phyloP scores from a whole-genome alignment of 495 filamentous ascomycete genomes.

The Pseudomonodictys pantanalensis region DNA sequence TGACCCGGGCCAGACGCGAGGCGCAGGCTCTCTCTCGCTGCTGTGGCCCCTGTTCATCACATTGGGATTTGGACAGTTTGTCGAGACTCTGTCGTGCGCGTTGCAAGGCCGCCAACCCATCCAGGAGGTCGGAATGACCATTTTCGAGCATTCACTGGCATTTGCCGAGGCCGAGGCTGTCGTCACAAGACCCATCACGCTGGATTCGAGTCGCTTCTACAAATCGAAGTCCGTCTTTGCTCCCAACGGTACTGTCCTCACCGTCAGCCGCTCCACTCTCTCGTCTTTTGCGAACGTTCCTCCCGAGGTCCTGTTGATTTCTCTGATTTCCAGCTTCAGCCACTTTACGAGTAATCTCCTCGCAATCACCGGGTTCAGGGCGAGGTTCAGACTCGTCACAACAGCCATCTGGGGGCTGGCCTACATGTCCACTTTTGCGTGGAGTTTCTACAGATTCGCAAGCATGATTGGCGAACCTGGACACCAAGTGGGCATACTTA shows the following conservation, averaged over 20 bases:
- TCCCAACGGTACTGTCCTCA: slow-evolving; percentile 21
- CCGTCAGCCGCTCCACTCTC: slow-evolving; percentile 41
- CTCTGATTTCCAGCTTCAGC: slow-evolving; percentile 81
- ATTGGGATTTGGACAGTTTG: slow-evolving; percentile 79
- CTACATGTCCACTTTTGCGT: slow-evolving; percentile 77
- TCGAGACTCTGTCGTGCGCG: slow-evolving; percentile 82
- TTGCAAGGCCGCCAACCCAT: slow-evolving; percentile 78
- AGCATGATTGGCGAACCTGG: slow-evolving; percentile 21
- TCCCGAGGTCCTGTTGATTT: slow-evolving; percentile 82
- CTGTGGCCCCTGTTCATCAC: slow-evolving; percentile 86
- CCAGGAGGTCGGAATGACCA: slow-evolving; percentile 91
- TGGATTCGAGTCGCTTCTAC: slow-evolving; percentile 50
- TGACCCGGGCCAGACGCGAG: slow-evolving; percentile 39
- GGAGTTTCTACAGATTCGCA: slow-evolving; percentile 53
- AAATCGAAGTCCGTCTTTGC: slow-evolving; percentile 19
- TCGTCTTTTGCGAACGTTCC: slow-evolving; percentile 71
- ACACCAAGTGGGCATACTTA: slow-evolving; percentile 51
- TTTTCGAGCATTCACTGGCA: slow-evolving; percentile 93
- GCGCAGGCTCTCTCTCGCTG: slow-evolving; percentile 71
- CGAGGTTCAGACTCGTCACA: slow-evolving; percentile 72
- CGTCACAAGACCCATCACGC: slow-evolving; percentile 69
- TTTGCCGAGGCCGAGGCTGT: slow-evolving; percentile 94
- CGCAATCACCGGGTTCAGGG: slow-evolving; percentile 74
- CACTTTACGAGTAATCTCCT: slow-evolving; percentile 82
- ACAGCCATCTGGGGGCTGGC: slow-evolving; percentile 85